These are phyloP conservation scores for Blastobotrys malaysiensis DNA, from an alignment of 1,139 yeast species.

Conservation along the genomic window DNA sequence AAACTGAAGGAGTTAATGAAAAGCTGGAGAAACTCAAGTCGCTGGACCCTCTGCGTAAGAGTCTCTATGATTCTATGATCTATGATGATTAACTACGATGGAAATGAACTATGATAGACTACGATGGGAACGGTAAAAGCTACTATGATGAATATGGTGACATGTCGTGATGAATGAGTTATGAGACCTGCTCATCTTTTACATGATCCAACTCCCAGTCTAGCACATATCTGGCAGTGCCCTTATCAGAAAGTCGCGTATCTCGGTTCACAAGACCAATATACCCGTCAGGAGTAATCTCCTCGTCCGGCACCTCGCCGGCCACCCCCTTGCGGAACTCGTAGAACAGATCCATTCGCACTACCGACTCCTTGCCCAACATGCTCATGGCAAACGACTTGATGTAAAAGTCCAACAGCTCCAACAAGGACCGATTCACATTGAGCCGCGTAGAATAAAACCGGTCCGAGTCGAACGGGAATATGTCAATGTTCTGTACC, in stretches of 20 bases:
- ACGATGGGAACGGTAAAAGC: too few relatives aligned
- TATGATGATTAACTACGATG: too few relatives aligned
- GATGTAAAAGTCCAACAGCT: slow-evolving; percentile 49
- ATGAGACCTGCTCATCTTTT: slow-evolving; percentile 18
- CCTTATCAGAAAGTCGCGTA: slow-evolving; percentile 22
- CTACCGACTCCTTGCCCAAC: slow-evolving; percentile 11
- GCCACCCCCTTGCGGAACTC: slow-evolving; percentile 11
- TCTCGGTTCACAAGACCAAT: slow-evolving; percentile 22
- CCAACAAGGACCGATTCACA: slow-evolving; percentile 55
- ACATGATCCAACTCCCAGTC: slow-evolving; percentile 28
- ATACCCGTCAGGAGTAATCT: background rate
- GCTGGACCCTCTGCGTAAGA: slow-evolving; percentile 66
- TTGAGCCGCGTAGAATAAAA: slow-evolving; percentile 31
- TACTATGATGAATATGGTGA: too few relatives aligned
- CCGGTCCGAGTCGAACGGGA: slow-evolving; percentile 24
- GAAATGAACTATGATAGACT: too few relatives aligned
- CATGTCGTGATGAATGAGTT: background rate
- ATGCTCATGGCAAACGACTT: slow-evolving; percentile 20
- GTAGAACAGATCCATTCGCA: slow-evolving; percentile 20
- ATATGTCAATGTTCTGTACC: slow-evolving; percentile 26
- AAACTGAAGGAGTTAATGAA: slow-evolving; percentile 27
- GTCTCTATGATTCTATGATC: slow-evolving; percentile 27
- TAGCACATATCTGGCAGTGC: slow-evolving; percentile 30
- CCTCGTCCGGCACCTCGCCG: background rate
- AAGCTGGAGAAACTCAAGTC: slow-evolving; percentile 43